Base-by-base conservation (phyloP, 805 yeast species). In the Huiozyma sinensis region DNA sequence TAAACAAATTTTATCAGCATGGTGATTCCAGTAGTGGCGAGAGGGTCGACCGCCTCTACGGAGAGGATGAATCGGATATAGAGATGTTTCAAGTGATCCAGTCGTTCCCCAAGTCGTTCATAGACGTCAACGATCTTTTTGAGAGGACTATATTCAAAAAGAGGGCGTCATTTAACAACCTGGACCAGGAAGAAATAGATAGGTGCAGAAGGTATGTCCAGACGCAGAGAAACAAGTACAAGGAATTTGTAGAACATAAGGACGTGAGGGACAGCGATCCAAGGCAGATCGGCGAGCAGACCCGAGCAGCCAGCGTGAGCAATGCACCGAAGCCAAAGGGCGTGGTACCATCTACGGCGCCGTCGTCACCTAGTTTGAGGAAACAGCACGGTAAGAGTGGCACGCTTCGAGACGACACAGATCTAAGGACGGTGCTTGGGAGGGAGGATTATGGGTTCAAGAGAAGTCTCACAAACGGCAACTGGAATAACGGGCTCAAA, bases 61-160 rank as follows among this genome's bases (percentile, higher is more conserved):
- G n/a, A 10, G 27, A 34, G 13, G 65, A 61, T 36, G 64, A 63
- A 32, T 76, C 69, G 47, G 77, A 72, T 44, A 74, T 77, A 71
- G 84, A 79, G 51, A 64, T 87, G 13, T 92, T 90, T 57, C 97
- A 89, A 64, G 71, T 80, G 33, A 75, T 90, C 50, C 98, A 90
- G 62, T 81, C 83, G 48, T 76, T 73, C 31, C 98, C 98, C 4
- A 82, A 81, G 52, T 64, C 69, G 28, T 54, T 85, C 12, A 54
- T 84, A 4, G 83, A 88, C 60, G 88, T 92, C 2, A 78, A 80
- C 50, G 62, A 65, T 6, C 66, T 88, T 39, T 71, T 88, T 54
- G 88, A 81, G 47, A 70, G 58, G 43, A 51, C 79, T 34, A 84
- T 94, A 50, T 89, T 82, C 65, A 80, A 80, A 54, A 79, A 79